Conservation (phyloP, 2,329 filamentous ascomycete species). For the Huntiella abstrusa region DNA sequence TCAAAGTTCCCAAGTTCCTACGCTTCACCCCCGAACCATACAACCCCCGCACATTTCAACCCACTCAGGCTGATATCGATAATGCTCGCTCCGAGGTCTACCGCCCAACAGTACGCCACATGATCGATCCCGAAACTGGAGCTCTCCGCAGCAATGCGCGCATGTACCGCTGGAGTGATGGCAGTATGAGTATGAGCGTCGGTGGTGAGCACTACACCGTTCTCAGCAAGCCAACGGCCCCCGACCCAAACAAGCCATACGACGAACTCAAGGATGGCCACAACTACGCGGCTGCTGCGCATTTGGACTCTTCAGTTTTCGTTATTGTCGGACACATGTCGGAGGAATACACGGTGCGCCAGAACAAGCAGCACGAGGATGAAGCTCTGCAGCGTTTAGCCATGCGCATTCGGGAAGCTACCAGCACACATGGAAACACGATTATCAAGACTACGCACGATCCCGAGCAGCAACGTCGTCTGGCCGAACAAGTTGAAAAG, state of each 20-base stretch:
- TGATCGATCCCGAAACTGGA: slow-evolving; percentile 44
- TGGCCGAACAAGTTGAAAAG: slow-evolving; percentile 57
- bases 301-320: slow-evolving; percentile 47
- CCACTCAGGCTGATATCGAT: slow-evolving; percentile 33
- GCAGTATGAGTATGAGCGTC: slow-evolving; percentile 55
- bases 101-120: slow-evolving; percentile 49
- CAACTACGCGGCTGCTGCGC: slow-evolving; percentile 57
- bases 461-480: slow-evolving; percentile 54
- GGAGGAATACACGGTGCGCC: slow-evolving; percentile 49
- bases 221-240: slow-evolving; percentile 49
- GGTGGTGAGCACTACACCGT: slow-evolving; percentile 62
- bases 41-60: slow-evolving; percentile 45
- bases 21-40: slow-evolving; percentile 50
- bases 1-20: slow-evolving; percentile 47
- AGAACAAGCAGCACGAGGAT: slow-evolving; percentile 49
- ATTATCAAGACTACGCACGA: slow-evolving; percentile 54
- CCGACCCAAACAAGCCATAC: slow-evolving; percentile 39
- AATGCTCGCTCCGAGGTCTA: slow-evolving; percentile 36
- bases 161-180: slow-evolving; percentile 62
- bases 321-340: slow-evolving; percentile 60
- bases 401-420: slow-evolving; percentile 44
- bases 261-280: slow-evolving; percentile 51
- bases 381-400: slow-evolving; percentile 52
- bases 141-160: slow-evolving; percentile 57
- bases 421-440: slow-evolving; percentile 37